Evolutionary conservation across 768 basidiomycete genomes (phyloP), one percentile per base, ranked within the genome.

Genomic region (Boletus vinaceobasis): DNA sequence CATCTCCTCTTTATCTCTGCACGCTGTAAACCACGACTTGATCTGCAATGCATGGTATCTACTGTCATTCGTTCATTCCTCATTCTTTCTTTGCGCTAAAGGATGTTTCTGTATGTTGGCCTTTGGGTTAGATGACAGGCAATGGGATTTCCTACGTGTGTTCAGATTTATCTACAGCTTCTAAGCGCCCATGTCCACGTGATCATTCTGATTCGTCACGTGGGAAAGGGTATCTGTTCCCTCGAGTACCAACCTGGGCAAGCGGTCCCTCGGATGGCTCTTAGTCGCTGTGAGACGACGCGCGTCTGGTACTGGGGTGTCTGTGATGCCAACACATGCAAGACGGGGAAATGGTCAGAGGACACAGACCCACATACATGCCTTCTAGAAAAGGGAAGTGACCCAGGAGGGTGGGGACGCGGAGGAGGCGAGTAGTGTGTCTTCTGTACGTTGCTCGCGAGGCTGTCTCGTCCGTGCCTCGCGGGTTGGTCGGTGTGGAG

Each of bases 21-120:
- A 66, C 66, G 38, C 46, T 68, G 66, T 69, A 68, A 62, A 60
- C 46, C 57, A 62, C 58, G 45, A 43, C 49, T 43, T 32, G 43
- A 63, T 54, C 61, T 49, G 56, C 60, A 63, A 65, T 70, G 61
- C 58, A 63, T 60, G 35, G 37, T 38, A 54, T 50, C 50, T 60
- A 55, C 60, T 51, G 39, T 51, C 57, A 32, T 55, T 58, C 48
- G 8, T 49, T 49, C 56, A 48, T 57, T 48, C 21, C 44, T 50
- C 53, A 26, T 40, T 52, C 44, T 23, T 43, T 48, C 35, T 42
- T 47, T 64, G 50, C 52, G 39, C 38, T 57, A 48, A 52, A 39
- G 5, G 43, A 47, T 37, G 23, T 43, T 40, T 27, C 42, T 29
- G 45, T 56, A 50, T 45, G 52, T 44, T 43, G 42, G n/a, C 47